Evolutionary conservation across 2,329 filamentous ascomycete species (phyloP), one percentile per base, ranked within the genome.

Genomic region (Aureobasidium musti): DNA sequence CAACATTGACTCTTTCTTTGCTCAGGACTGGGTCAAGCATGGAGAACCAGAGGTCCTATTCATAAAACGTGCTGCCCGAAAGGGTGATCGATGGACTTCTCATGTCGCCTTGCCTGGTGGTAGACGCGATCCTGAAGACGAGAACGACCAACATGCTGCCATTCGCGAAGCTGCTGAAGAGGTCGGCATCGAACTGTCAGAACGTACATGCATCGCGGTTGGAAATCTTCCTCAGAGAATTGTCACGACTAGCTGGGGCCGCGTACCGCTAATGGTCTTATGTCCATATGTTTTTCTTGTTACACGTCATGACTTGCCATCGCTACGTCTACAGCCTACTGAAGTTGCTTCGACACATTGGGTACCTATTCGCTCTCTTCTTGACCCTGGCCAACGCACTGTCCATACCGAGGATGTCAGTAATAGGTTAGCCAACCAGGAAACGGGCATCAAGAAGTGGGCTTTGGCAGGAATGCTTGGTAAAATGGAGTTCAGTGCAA

Each of bases 321-420:
- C 82, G 1, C 79, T 90, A 45, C 81, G 81, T 53, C 79, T 90
- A n/a, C 87, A 90, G 72, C 87, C 87, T 5, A 84, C 84, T 37
- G 88, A 91, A 77, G 87, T 90, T 23, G 87, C 86, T 28, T 87
- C 87, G 1, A 84, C 85, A 2, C 88, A 90, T 74, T 91, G 88
- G 88, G 87, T 91, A 4, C 84, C 88, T 14, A 75, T 90, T 2
- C 81, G 84, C 61, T 83, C 83, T 21, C 81, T 91, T 8, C 79
- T 89, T n/a, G 82, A 84, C 1, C 83, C 86, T 1, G 78, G 79
- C 1, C 80, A 86, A n/a, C 82, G 87, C 26, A 89, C 86, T 0
- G 81, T 84, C 67, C 85, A 87, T 73, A 83, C 84, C 70, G 86
- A 88, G 65, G 86, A 90, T 73, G 84, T 89, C 50, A 85, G 85